Conservation (phyloP, 2,329 filamentous ascomycete genomes). For the Didymella segeticola region DNA sequence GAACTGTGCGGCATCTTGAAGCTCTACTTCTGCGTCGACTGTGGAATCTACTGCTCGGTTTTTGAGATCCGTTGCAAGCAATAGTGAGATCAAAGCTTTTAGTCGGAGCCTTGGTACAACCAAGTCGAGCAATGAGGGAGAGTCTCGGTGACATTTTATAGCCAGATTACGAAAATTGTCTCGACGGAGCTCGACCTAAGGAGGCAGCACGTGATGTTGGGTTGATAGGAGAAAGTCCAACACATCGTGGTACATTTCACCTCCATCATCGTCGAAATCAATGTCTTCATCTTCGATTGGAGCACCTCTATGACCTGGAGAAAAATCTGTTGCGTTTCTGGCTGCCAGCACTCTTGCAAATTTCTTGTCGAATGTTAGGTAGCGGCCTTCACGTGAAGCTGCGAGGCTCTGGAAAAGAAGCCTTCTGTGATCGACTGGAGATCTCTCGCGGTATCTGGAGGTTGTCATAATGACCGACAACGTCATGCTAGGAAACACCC, state of each 20-base stretch:
- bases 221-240: not conserved
- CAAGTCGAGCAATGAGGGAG: not conserved
- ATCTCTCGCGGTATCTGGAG: not conserved
- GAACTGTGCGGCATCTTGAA: not conserved
- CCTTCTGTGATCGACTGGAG: not conserved
- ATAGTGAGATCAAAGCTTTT: not conserved
- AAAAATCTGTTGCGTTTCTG: not conserved
- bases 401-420: slow-evolving; percentile 1
- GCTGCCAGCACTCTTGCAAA: not conserved
- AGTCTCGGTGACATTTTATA: not conserved
- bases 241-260: slow-evolving; percentile 3
- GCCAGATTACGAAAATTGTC: not conserved
- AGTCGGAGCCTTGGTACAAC: not conserved
- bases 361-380: not conserved
- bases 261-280: not conserved
- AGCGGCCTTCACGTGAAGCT: not conserved
- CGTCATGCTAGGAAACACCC: not conserved
- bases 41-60: not conserved
- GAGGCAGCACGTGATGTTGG: not conserved
- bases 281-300: not conserved
- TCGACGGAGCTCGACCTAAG: not conserved
- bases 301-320: not conserved
- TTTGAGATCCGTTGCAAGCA: not conserved
- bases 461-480: not conserved
- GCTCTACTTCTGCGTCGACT: not conserved